Conservation (phyloP, 2,329 filamentous ascomycete genomes). For the Cadophora malorum region DNA sequence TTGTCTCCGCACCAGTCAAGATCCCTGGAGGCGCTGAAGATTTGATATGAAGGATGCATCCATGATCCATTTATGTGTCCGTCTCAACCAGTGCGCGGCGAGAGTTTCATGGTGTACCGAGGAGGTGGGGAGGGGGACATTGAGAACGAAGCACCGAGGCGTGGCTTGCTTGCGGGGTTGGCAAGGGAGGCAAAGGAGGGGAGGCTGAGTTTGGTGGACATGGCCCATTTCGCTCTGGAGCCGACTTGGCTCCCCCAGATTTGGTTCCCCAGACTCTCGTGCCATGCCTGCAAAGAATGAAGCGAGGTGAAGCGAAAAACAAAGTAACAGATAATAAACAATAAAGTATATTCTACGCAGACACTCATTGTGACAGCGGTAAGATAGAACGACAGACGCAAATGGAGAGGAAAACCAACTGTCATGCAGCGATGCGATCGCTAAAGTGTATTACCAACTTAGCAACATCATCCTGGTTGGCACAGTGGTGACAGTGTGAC, state of each 20-base stretch:
- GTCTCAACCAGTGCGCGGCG: not conserved
- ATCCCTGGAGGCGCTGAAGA: not conserved
- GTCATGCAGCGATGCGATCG: not conserved
- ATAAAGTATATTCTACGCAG: not conserved
- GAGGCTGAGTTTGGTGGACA: not conserved
- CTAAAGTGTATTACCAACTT: not conserved
- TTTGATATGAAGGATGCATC: slow-evolving; percentile 1
- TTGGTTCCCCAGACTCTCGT: not conserved
- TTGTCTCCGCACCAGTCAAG: slow-evolving; percentile 7
- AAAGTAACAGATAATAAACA: not conserved
- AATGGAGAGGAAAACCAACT: not conserved
- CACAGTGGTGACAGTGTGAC: not conserved
- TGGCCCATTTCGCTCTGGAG: not conserved
- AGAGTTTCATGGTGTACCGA: not conserved
- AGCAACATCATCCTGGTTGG: not conserved
- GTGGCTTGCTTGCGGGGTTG: slow-evolving; percentile 3
- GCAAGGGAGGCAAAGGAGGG: not conserved
- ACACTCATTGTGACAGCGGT: not conserved
- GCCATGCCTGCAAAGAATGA: not conserved
- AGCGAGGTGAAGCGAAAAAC: not conserved
- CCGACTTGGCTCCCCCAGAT: slow-evolving; percentile 5
- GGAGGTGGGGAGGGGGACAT: not conserved
- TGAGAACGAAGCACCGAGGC: slow-evolving; percentile 2
- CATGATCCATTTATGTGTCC: not conserved
- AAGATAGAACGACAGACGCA: no score